phyloP scores from a whole-genome alignment of 2,329 filamentous ascomycete species.

The Talaromyces verruculosus region DNA sequence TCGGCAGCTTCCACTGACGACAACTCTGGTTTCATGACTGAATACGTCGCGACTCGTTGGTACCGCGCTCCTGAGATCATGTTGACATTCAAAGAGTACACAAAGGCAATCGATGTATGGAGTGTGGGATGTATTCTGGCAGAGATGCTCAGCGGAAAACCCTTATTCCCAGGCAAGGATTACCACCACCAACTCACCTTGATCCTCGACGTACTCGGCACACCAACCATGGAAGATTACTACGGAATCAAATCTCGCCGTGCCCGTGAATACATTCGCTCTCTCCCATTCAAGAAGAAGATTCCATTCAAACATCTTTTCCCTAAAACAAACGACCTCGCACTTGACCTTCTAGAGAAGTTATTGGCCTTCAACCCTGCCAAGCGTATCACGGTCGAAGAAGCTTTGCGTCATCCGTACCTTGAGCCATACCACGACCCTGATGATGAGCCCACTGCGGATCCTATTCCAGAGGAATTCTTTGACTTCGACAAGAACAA shows the following conservation, averaged over 20 bases:
- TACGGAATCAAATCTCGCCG: slow-evolving; percentile 99
- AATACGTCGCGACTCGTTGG: slow-evolving; percentile 99
- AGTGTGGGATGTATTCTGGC: slow-evolving; percentile 97
- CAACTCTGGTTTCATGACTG: slow-evolving; percentile 99
- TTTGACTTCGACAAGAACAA: slow-evolving; percentile 99
- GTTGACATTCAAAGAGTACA: slow-evolving; percentile 99
- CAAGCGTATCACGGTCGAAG: slow-evolving; percentile 97
- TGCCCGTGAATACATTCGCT: slow-evolving; percentile 96
- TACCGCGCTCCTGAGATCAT: slow-evolving; percentile 99
- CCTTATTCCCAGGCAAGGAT: slow-evolving; percentile 96
- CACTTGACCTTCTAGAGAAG: slow-evolving; percentile 90
- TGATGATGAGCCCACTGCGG: slow-evolving; percentile 94
- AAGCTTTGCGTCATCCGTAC: slow-evolving; percentile 95
- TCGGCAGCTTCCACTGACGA: slow-evolving; percentile 97
- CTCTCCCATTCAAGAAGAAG: slow-evolving; percentile 99
- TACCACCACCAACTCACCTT: slow-evolving; percentile 98
- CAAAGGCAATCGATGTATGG: slow-evolving; percentile 99
- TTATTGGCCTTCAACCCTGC: slow-evolving; percentile 96
- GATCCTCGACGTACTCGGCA: slow-evolving; percentile 95
- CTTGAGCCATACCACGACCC: slow-evolving; percentile 98
- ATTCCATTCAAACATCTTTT: slow-evolving; percentile 96
- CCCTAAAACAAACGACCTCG: slow-evolving; percentile 97
- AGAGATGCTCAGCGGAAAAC: slow-evolving; percentile 98
- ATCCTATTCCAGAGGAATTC: slow-evolving; percentile 96
- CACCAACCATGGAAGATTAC: slow-evolving; percentile 99